phyloP scores from a whole-genome alignment of 208 protist species.

The Willaertia magna region DNA sequence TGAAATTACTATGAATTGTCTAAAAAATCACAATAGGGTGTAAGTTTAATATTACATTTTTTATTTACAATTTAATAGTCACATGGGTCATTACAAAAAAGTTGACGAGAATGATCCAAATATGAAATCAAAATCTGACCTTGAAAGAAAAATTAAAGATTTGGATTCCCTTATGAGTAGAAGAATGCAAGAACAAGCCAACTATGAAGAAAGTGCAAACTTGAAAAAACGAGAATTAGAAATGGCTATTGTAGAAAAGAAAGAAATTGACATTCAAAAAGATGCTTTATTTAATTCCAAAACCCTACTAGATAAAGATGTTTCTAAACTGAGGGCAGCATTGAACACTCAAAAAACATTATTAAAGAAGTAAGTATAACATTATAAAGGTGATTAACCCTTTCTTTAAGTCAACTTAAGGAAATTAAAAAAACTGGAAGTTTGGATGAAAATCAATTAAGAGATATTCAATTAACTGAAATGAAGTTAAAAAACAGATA shows the following conservation, averaged over 20 bases:
- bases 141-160: neutral
- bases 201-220: neutral
- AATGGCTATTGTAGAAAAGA: neutral
- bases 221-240: neutral
- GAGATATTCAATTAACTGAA: neutral
- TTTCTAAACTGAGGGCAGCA: neutral
- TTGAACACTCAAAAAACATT: neutral
- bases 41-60: neutral
- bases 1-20: conserved; percentile 53
- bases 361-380: no score
- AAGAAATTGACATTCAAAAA: neutral
- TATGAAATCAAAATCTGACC: neutral
- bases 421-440: neutral
- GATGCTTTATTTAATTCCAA: neutral
- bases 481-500: neutral
- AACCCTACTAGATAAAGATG: neutral
- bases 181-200: neutral
- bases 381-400: no score
- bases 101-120: neutral
- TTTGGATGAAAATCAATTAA: neutral
- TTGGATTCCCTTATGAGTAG: neutral
- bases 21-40: conserved; percentile 49
- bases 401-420: neutral
- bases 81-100: neutral
- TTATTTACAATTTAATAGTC: neutral